phyloP scores from a whole-genome alignment of 2,329 filamentous ascomycete species.

The Dothistroma septosporum region DNA sequence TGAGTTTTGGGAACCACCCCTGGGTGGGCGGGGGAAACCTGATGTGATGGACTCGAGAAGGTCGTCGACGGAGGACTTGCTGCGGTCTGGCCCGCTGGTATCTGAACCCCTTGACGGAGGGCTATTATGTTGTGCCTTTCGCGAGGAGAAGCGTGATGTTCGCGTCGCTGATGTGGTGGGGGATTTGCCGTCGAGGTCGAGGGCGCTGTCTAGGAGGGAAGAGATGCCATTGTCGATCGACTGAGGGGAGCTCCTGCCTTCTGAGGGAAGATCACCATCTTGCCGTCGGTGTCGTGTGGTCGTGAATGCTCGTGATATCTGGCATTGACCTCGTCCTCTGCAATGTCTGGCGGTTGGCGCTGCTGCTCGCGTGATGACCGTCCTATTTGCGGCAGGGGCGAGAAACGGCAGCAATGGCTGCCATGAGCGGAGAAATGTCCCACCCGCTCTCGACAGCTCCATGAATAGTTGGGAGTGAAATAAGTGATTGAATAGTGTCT shows the following conservation, averaged over 20 bases:
- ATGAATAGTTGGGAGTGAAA: slow-evolving; percentile 18
- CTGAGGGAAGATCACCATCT: slow-evolving; percentile 6
- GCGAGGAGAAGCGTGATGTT: slow-evolving; percentile 29
- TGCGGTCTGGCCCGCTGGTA: slow-evolving; percentile 8
- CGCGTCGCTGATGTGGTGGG: slow-evolving; percentile 23
- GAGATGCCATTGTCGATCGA: slow-evolving; percentile 22
- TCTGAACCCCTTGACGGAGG: slow-evolving; percentile 11
- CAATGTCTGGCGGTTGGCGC: slow-evolving; percentile 14
- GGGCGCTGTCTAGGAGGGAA: slow-evolving; percentile 28
- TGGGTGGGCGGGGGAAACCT: not conserved
- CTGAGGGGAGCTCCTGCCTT: slow-evolving; percentile 18
- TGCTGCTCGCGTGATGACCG: slow-evolving; percentile 7
- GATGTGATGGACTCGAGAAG: slow-evolving; percentile 10
- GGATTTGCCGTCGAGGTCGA: slow-evolving; percentile 30
- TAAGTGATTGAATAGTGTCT: not conserved
- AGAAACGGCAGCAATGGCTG: slow-evolving; percentile 25
- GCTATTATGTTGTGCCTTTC: slow-evolving; percentile 23
- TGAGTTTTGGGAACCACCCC: not conserved
- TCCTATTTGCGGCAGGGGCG: slow-evolving; percentile 17
- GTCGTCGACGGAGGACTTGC: slow-evolving; percentile 17
- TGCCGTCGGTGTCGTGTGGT: slow-evolving; percentile 15
- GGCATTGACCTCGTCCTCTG: slow-evolving; percentile 11
- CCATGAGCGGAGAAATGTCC: slow-evolving; percentile 30
- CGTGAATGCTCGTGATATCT: slow-evolving; percentile 22
- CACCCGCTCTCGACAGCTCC: slow-evolving; percentile 31